Evolutionary conservation across 257 asterid species (phyloP).

Genomic region (Penstemon davidsonii): DNA sequence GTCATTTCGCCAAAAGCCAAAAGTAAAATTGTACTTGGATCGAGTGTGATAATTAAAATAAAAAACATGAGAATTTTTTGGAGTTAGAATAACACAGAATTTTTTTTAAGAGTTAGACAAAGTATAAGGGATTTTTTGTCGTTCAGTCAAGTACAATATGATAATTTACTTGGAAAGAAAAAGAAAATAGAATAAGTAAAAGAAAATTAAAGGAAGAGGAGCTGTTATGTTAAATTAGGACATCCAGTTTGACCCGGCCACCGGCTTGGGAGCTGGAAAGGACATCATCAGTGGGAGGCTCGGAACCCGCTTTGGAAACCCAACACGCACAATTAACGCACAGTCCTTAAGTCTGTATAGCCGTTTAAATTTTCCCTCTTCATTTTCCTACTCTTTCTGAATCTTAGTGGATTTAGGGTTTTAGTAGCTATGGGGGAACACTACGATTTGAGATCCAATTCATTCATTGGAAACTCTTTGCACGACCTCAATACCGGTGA

Average conservation of each 20-base stretch:
- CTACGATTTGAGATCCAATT: conserved; percentile 68
- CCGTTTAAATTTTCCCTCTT: conserved; percentile 39
- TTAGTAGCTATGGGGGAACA: conserved; percentile 80
- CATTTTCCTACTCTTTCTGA: conserved; percentile 21
- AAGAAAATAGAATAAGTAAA: too few species aligned
- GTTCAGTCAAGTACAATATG: too few species aligned
- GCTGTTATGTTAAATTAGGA: background rate
- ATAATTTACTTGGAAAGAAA: background rate
- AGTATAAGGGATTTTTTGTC: too few species aligned
- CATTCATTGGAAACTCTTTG: conserved; percentile 69
- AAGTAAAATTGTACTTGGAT: too few species aligned
- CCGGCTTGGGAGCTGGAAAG: conserved; percentile 30
- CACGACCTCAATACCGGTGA: conserved; percentile 80
- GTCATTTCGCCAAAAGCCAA: too few species aligned
- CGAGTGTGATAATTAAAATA: too few species aligned
- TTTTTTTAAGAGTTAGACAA: too few species aligned
- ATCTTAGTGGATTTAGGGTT: conserved; percentile 40
- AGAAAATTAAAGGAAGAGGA: background rate
- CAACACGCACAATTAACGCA: conserved; percentile 1
- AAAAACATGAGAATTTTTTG: too few species aligned
- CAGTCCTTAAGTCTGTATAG: conserved; percentile 35
- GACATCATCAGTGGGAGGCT: conserved; percentile 35
- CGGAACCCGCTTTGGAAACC: conserved; percentile 48
- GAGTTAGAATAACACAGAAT: too few species aligned
- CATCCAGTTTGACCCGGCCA: conserved; percentile 9